Percentiles rank a stretch among this genome's conserved stretches.
Conservation (phyloP, 306 rosid species). For the Vigna reflexopilosa region DNA sequence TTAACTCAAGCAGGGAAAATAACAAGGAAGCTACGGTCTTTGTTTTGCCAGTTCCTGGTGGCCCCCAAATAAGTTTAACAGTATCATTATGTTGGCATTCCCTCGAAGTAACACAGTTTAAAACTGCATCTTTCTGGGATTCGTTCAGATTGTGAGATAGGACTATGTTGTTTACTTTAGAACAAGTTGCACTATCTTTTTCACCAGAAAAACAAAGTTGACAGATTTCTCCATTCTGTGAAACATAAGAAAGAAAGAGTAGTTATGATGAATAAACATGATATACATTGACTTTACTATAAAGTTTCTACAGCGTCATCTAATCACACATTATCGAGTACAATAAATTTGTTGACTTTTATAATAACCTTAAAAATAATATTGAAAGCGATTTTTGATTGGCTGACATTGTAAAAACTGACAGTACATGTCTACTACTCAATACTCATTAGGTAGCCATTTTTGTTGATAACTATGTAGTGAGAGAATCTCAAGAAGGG, state of each 20-base stretch:
- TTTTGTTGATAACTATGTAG: not conserved
- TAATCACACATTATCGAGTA: not conserved
- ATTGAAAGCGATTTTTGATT: not conserved
- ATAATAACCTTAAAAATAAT: not conserved
- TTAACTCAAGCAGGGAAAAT: conserved; percentile 40
- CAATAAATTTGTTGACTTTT: not conserved
- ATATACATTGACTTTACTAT: not conserved
- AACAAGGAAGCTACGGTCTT: conserved; percentile 58
- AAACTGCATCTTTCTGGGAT: conserved; percentile 55
- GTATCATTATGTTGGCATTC: conserved; percentile 45
- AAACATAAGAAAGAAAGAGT: not conserved
- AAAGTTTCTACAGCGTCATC: not conserved
- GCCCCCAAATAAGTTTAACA: conserved; percentile 68
- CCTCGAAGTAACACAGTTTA: conserved; percentile 49
- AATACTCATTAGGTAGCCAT: not conserved
- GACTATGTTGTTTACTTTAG: conserved; percentile 15
- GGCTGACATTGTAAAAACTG: not conserved
- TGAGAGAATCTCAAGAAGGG: not conserved
- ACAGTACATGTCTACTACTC: not conserved
- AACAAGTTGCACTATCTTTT: not conserved
- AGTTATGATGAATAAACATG: not conserved
- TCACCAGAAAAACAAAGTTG: conserved; percentile 11
- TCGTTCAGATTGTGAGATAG: conserved; percentile 48
- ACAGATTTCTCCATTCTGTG: conserved; percentile 48
- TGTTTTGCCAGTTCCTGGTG: conserved; percentile 73